phyloP scores from a whole-genome alignment of 495 filamentous ascomycete genomes.

The Trypethelium eluteriae region DNA sequence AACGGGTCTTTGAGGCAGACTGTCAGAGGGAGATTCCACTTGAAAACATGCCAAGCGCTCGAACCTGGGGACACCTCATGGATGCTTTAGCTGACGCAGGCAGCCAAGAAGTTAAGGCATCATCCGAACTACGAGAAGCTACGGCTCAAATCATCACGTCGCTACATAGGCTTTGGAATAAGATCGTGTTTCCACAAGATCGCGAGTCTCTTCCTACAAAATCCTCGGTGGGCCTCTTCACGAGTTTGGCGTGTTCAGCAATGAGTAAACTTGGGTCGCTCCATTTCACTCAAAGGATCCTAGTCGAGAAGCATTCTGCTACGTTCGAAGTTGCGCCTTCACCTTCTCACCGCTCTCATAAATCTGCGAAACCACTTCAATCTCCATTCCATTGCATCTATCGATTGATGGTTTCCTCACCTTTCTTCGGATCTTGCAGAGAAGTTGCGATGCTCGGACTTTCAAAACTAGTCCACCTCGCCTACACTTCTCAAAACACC shows the following conservation, averaged over 20 bases:
- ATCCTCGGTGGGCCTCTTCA: background rate
- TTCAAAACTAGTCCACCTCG: background rate
- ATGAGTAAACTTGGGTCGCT: constrained; percentile 60
- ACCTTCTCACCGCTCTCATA: constrained; percentile 28
- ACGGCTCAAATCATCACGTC: constrained; percentile 62
- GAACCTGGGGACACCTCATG: constrained; percentile 63
- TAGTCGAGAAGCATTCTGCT: constrained; percentile 29
- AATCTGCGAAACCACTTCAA: constrained; percentile 25
- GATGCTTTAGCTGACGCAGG: constrained; percentile 66
- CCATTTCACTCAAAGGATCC: constrained; percentile 71
- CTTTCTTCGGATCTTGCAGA: background rate
- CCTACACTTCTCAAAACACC: constrained; percentile 1
- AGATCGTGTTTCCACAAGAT: constrained; percentile 14
- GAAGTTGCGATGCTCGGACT: background rate
- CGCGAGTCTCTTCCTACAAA: background rate
- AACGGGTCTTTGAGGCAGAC: constrained; percentile 51
- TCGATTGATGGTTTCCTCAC: constrained; percentile 17
- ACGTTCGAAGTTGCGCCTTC: constrained; percentile 31
- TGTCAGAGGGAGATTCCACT: constrained; percentile 42
- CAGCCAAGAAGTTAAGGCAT: constrained; percentile 83
- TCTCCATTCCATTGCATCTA: constrained; percentile 31
- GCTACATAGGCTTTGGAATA: constrained; percentile 60
- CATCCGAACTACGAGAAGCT: constrained; percentile 70
- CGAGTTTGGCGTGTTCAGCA: constrained; percentile 42
- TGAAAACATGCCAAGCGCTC: constrained; percentile 42